These are phyloP conservation scores for Phytophthora cajani DNA, from an alignment of 352 stramenopile genomes.

Conservation along the genomic window DNA sequence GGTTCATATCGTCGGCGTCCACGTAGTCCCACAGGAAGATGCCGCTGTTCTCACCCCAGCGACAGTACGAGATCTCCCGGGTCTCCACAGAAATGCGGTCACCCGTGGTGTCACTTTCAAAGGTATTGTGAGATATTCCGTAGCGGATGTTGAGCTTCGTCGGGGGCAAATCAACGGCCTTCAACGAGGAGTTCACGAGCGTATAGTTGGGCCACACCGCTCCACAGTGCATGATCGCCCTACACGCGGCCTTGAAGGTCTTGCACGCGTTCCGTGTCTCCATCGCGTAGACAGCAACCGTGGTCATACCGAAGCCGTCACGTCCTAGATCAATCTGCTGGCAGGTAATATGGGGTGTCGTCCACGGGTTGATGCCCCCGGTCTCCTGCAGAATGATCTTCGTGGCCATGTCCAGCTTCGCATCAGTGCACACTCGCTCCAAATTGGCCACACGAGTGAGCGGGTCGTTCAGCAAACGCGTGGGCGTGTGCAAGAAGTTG, in stretches of 20 bases:
- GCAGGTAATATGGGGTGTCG: conserved; percentile 25
- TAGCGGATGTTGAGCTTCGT: conserved; percentile 38
- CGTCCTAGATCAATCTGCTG: conserved; percentile 30
- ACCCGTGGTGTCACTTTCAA: too few species aligned
- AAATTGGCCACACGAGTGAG: conserved; percentile 26
- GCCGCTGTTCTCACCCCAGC: conserved; percentile 27
- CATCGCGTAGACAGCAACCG: conserved; percentile 31
- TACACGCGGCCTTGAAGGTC: conserved; percentile 32
- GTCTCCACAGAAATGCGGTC: too few species aligned
- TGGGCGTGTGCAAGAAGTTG: conserved; percentile 38
- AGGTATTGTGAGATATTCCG: neutral
- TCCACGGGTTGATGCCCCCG: conserved; percentile 15
- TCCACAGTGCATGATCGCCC: conserved; percentile 31
- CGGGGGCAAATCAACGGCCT: conserved; percentile 20
- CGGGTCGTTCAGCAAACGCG: conserved; percentile 26
- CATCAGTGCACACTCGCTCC: conserved; percentile 34
- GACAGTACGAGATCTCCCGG: neutral
- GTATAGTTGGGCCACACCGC: conserved; percentile 38
- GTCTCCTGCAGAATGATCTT: conserved; percentile 40
- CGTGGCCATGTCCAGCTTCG: conserved; percentile 37
- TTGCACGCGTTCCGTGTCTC: conserved; percentile 35
- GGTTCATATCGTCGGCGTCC: conserved; percentile 40
- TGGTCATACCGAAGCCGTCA: conserved; percentile 39
- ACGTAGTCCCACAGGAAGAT: conserved; percentile 47
- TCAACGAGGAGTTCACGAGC: conserved; percentile 27